phyloP scores from a whole-genome alignment of 2,329 filamentous ascomycete species.

The Phialophora macrospora region DNA sequence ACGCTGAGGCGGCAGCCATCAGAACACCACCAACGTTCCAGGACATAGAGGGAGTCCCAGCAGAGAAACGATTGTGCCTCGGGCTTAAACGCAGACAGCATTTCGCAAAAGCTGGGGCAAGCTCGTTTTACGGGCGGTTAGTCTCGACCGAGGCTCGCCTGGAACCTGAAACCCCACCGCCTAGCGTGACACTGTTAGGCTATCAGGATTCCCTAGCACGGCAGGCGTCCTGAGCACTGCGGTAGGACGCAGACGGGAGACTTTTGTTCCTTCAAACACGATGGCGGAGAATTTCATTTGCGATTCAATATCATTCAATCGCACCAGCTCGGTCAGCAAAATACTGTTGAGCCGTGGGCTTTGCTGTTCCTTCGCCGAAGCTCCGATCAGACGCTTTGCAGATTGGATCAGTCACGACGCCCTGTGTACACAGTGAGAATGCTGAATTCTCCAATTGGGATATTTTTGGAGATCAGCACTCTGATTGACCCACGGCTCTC shows the following conservation, averaged over 20 bases:
- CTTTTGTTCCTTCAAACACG: neutral
- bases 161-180: constrained; percentile 30
- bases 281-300: neutral
- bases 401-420: constrained; percentile 5
- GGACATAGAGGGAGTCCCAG: neutral
- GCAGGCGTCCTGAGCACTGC: neutral
- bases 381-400: neutral
- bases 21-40: too few species aligned
- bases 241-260: neutral
- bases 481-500: constrained; percentile 15
- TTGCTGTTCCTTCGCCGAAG: neutral
- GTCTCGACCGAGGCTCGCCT: constrained; percentile 23
- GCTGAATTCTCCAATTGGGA: constrained; percentile 14
- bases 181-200: constrained; percentile 3
- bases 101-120: constrained; percentile 26
- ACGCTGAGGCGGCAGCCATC: neutral
- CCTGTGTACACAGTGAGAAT: neutral
- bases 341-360: too few species aligned
- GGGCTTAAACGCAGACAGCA: neutral
- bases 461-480: constrained; percentile 17
- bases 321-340: neutral
- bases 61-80: neutral
- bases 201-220: neutral
- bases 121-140: constrained; percentile 10
- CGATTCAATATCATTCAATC: neutral